A percentile compares a stretch with the other conserved stretches of the same genome.
These are phyloP conservation scores for Kandelia obovata DNA, from an alignment of 345 rosid genomes.

Conservation along the genomic window DNA sequence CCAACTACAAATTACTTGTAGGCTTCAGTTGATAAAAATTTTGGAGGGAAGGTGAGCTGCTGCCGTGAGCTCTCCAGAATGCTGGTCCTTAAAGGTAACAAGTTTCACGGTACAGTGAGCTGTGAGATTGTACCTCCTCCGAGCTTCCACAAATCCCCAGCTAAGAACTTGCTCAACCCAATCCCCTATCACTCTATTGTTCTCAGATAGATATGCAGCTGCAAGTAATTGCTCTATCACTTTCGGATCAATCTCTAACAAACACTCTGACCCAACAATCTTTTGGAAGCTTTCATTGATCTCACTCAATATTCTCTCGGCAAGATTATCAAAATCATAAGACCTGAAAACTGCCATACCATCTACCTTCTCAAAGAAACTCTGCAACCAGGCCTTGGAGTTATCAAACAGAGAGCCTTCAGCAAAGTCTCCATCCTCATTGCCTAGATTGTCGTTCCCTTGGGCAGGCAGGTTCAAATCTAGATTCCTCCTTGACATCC, in stretches of 20 bases:
- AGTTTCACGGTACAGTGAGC: constrained; percentile 40
- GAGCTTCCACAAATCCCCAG: constrained; percentile 42
- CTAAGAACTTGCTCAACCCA: constrained; percentile 56
- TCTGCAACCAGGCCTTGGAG: constrained; percentile 54
- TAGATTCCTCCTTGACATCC: constrained; percentile 37
- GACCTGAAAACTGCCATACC: constrained; percentile 51
- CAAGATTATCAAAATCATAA: constrained; percentile 53
- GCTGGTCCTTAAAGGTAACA: constrained; percentile 21
- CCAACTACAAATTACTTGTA: constrained; percentile 16
- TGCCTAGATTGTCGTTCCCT: constrained; percentile 20
- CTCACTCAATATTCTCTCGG: constrained; percentile 32
- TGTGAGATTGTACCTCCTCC: constrained; percentile 17
- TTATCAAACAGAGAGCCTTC: constrained; percentile 37
- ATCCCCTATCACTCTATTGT: constrained; percentile 32
- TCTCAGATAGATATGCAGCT: constrained; percentile 49
- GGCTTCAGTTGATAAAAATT: constrained; percentile 25
- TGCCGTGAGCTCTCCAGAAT: constrained; percentile 12
- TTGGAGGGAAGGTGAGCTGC: constrained; percentile 30
- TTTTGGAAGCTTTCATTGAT: constrained; percentile 34
- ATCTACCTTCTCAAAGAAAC: constrained; percentile 46
- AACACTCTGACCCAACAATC: constrained; percentile 36
- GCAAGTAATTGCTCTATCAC: constrained; percentile 47
- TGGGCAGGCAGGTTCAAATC: constrained; percentile 69
- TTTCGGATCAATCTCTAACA: constrained; percentile 47
- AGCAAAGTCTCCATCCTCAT: constrained; percentile 21